These are phyloP conservation scores for Penicillium sp. DNA, from an alignment of 2,329 filamentous ascomycete genomes.

Conservation along the genomic window DNA sequence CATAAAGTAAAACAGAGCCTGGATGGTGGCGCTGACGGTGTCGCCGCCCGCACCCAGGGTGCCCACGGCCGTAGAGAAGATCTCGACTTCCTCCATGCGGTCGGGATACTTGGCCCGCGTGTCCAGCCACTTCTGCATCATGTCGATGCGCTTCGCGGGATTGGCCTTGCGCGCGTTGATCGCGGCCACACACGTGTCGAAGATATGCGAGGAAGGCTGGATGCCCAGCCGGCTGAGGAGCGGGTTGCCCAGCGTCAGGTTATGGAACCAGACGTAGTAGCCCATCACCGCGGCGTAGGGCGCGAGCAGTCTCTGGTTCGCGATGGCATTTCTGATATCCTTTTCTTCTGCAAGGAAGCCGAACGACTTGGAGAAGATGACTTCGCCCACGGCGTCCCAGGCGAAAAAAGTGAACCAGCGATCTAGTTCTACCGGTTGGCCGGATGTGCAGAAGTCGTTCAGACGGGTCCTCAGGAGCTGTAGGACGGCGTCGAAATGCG, in stretches of 20 bases:
- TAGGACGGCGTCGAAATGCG: constrained; percentile 32
- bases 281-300: constrained; percentile 36
- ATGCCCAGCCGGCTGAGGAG: constrained; percentile 37
- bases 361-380: constrained; percentile 38
- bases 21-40: constrained; percentile 37
- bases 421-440: constrained; percentile 36
- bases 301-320: constrained; percentile 30
- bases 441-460: constrained; percentile 22
- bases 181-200: constrained; percentile 36
- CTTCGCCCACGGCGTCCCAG: constrained; percentile 39
- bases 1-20: constrained; percentile 39
- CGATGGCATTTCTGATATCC: constrained; percentile 39
- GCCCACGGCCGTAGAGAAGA: constrained; percentile 34
- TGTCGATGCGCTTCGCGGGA: constrained; percentile 32
- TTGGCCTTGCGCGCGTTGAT: constrained; percentile 36
- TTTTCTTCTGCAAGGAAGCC: constrained; percentile 34
- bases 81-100: constrained; percentile 33
- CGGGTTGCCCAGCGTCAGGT: constrained; percentile 38
- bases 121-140: constrained; percentile 39
- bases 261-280: constrained; percentile 36
- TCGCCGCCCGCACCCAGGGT: constrained; percentile 42
- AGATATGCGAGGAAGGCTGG: constrained; percentile 39
- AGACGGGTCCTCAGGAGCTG: constrained; percentile 28
- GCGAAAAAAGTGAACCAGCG: constrained; percentile 43
- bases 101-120: constrained; percentile 35